Percentiles rank a stretch among this genome's conserved stretches.
Conservation (phyloP, 108 stramenopile species). For the Cyclotella choctawhatcheeana region DNA sequence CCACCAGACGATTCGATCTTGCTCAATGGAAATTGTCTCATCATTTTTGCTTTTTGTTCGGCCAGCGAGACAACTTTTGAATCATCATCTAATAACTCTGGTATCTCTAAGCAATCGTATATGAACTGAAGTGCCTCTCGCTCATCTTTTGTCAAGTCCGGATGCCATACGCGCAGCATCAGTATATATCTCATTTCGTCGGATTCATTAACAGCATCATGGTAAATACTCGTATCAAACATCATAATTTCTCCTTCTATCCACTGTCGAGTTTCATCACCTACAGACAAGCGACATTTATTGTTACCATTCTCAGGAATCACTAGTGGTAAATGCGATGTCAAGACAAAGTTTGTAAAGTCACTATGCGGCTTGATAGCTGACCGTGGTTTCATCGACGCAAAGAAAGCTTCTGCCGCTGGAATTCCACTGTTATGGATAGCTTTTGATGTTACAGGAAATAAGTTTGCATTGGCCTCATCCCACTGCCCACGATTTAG, state of each 20-base stretch:
- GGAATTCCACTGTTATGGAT: conserved; percentile 75
- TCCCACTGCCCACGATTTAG: conserved; percentile 95
- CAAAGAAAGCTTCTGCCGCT: conserved; percentile 91
- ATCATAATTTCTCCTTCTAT: conserved; percentile 75
- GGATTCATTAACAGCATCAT: conserved; percentile 90
- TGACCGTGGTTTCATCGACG: conserved; percentile 77
- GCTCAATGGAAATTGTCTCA: conserved; percentile 66
- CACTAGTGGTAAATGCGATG: conserved; percentile 85
- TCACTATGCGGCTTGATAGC: conserved; percentile 70
- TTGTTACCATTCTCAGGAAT: conserved; percentile 83
- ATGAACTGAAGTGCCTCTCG: conserved; percentile 87
- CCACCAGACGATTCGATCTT: conserved; percentile 21
- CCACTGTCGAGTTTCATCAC: conserved; percentile 85
- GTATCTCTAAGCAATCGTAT: conserved; percentile 83
- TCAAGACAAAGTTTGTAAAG: conserved; percentile 93
- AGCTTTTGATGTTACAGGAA: conserved; percentile 80
- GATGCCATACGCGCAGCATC: conserved; percentile 94
- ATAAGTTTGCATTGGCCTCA: conserved; percentile 71
- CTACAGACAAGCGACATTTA: conserved; percentile 80
- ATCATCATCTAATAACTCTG: conserved; percentile 63
- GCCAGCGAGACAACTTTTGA: conserved; percentile 56
- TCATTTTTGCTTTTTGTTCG: conserved; percentile 51
- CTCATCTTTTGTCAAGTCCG: conserved; percentile 83
- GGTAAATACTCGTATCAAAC: conserved; percentile 90
- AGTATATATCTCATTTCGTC: conserved; percentile 86